A percentile compares a stretch with the other conserved stretches of the same genome.
phyloP scores from a whole-genome alignment of 305 asterid species.

The Rubia occidens region DNA sequence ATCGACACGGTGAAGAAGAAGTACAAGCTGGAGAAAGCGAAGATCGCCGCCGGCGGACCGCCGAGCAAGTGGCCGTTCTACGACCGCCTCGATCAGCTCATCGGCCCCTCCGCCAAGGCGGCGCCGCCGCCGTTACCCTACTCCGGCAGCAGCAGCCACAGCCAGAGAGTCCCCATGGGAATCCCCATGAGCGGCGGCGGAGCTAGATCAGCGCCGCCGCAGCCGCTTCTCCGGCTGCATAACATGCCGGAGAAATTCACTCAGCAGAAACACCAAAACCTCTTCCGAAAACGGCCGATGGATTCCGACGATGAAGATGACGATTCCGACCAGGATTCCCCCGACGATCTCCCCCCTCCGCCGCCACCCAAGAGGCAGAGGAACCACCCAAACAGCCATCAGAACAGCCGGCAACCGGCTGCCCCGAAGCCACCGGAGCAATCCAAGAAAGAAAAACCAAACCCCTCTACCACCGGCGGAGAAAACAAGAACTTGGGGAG shows the following conservation, averaged over 20 bases:
- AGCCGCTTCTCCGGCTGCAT: slow-evolving; percentile 22
- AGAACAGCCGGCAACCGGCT: not conserved
- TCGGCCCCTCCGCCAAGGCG: slow-evolving; percentile 47
- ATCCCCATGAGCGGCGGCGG: slow-evolving; percentile 45
- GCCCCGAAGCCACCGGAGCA: slow-evolving; percentile 10
- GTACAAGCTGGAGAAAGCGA: slow-evolving; percentile 79
- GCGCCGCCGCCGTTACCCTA: not conserved
- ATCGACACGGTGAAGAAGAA: slow-evolving; percentile 92
- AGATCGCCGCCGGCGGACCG: slow-evolving; percentile 53
- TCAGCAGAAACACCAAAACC: slow-evolving; percentile 15
- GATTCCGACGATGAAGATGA: slow-evolving; percentile 54
- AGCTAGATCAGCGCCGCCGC: slow-evolving; percentile 38
- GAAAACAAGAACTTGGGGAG: slow-evolving; percentile 37
- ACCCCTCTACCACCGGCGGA: slow-evolving; percentile 5
- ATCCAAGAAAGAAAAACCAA: slow-evolving; percentile 12
- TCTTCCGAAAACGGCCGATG: slow-evolving; percentile 26
- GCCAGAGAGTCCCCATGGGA: slow-evolving; percentile 50
- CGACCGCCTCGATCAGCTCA: slow-evolving; percentile 51
- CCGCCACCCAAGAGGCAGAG: not conserved
- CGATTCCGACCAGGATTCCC: slow-evolving; percentile 46
- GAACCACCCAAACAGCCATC: not conserved
- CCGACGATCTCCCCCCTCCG: slow-evolving; percentile 53
- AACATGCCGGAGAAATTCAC: slow-evolving; percentile 16
- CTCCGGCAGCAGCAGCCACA: slow-evolving; percentile 13
- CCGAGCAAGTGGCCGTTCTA: slow-evolving; percentile 70